Base-by-base conservation (phyloP, 2,329 filamentous ascomycete genomes). In the Ophiostoma perfectum region DNA sequence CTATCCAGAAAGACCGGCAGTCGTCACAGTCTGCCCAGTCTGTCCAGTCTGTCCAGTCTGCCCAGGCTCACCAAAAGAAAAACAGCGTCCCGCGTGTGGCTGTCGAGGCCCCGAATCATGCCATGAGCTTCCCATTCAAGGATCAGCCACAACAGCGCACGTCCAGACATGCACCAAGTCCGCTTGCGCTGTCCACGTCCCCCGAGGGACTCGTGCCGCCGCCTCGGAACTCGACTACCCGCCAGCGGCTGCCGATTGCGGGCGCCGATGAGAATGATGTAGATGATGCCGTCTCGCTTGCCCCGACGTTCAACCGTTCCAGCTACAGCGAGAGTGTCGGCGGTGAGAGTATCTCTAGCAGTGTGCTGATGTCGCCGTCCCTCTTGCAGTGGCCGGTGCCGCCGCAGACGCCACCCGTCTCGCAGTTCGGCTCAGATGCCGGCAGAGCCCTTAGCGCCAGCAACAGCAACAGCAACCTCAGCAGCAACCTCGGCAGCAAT, bases 321-420 rank as follows among this genome's bases (percentile, higher is more conserved):
- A 66, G 39, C 63, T 69, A 36, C 66, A 63, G 14, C n/a, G 65
- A 47, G 62, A 72, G 70, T 66, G 42, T 69, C 18, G 70, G 68
- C 27, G 66, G 55, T 45, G 68, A 70, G 66, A 72, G 71, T 62
- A 65, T 73, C 11, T 49, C 72, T 62, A 73, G 72, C 71, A 73
- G 72, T 58, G 69, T 66, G 12, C 18, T 71, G 14, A 52, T 70
- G 27, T 73, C 72, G 47, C 72, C 71, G 2, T 60, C 66, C 4
- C 9, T 65, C 44, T 18, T 73, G 60, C 65, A 39, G 16, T 72
- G 70, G 71, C 71, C 72, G 0, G 69, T 72, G 65, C 71, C 71
- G 66, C 71, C 71, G 36, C 66, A 71, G 39, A 71, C 70, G 63
- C 71, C 72, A 58, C 68, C 70, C 18, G 18, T 67, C 14, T 72